Evolutionary conservation across 257 asterid species (phyloP).

Genomic region (Nemophila menziesii): DNA sequence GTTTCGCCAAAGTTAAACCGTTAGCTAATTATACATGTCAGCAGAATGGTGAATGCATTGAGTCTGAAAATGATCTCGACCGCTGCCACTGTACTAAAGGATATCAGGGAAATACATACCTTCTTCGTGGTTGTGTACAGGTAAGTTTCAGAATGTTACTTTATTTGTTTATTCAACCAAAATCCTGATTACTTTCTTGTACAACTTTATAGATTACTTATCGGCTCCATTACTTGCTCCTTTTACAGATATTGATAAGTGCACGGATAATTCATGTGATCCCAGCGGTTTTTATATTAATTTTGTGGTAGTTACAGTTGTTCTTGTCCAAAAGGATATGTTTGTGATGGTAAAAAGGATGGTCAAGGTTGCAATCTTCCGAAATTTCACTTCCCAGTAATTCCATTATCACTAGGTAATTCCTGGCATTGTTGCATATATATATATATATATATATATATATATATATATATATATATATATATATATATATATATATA

Average conservation of each 20-base stretch:
- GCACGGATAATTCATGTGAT: slow-evolving; percentile 21
- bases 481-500: too few relatives aligned
- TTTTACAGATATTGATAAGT: slow-evolving; percentile 21
- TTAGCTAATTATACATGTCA: not conserved
- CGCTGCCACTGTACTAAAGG: slow-evolving; percentile 8
- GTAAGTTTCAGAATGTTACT: not conserved
- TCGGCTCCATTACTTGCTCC: not conserved
- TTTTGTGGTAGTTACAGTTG: slow-evolving; percentile 22
- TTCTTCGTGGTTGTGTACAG: slow-evolving; percentile 6
- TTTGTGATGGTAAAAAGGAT: slow-evolving; percentile 17
- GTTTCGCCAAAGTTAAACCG: not conserved
- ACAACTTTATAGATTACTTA: not conserved
- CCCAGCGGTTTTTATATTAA: slow-evolving; percentile 19
- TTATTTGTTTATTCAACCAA: not conserved
- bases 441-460: not conserved
- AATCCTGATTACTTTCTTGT: too few relatives aligned
- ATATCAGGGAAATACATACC: slow-evolving; percentile 11
- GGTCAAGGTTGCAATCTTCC: slow-evolving; percentile 21
- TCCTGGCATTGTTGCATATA: not conserved
- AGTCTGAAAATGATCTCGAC: slow-evolving; percentile 7
- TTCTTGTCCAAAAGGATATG: slow-evolving; percentile 23
- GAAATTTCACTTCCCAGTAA: slow-evolving; percentile 22
- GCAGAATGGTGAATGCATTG: slow-evolving; percentile 8
- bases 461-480: too few relatives aligned
- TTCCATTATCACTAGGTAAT: slow-evolving; percentile 24